Conservation (phyloP, 352 stramenopile species). For the Phytopythium oedochilum region DNA sequence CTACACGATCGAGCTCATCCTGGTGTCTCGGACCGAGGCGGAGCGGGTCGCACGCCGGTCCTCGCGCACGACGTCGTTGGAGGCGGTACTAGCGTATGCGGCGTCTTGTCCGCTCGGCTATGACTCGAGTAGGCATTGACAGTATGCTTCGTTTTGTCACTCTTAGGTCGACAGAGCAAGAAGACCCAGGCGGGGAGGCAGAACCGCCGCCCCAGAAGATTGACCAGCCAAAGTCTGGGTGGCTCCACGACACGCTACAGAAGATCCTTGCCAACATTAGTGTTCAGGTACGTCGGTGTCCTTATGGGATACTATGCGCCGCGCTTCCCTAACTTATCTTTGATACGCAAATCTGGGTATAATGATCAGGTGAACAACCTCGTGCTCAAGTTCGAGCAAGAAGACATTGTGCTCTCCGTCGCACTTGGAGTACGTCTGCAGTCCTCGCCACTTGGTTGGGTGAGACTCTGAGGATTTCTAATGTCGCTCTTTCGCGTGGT, state of each 20-base stretch:
- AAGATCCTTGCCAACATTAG: constrained; percentile 82
- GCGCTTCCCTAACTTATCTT: no score
- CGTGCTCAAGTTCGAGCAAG: constrained; percentile 86
- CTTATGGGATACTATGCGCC: background rate
- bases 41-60: constrained; percentile 8
- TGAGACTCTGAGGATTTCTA: background rate
- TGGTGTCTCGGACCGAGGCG: constrained; percentile 46
- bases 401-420: constrained; percentile 82
- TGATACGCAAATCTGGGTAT: no score
- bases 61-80: constrained; percentile 11
- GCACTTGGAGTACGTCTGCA: constrained; percentile 58
- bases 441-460: background rate
- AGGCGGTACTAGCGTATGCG: background rate
- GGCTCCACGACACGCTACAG: constrained; percentile 74
- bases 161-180: background rate
- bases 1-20: constrained; percentile 86
- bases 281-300: constrained; percentile 35
- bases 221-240: constrained; percentile 75
- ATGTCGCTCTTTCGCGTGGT: no score
- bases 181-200: background rate
- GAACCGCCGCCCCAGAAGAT: constrained; percentile 33
- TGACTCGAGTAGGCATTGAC: background rate
- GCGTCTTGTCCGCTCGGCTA: background rate
- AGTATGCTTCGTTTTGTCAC: background rate
- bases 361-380: constrained; percentile 72